Evolutionary conservation across 2,329 filamentous ascomycete species (phyloP).

Genomic region (Trichoderma koningiopsis): DNA sequence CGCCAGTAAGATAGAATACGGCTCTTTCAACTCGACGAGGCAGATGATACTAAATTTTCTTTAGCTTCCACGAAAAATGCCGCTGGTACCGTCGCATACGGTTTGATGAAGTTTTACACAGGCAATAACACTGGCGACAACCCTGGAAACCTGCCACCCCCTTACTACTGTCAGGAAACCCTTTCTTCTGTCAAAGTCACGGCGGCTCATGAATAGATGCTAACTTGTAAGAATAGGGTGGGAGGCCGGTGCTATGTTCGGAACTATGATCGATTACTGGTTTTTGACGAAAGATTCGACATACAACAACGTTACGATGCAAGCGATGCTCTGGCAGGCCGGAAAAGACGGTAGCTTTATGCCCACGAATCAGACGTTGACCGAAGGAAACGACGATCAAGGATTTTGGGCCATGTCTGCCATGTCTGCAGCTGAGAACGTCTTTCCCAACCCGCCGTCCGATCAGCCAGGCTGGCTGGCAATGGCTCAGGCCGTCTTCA

Average conservation of each 20-base stretch:
- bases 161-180: slow-evolving; percentile 61
- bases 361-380: slow-evolving; percentile 65
- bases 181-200: slow-evolving; percentile 29
- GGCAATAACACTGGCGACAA: slow-evolving; percentile 62
- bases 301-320: slow-evolving; percentile 62
- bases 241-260: slow-evolving; percentile 73
- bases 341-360: slow-evolving; percentile 64
- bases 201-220: slow-evolving; percentile 27
- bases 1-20: slow-evolving; percentile 11
- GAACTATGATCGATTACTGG: slow-evolving; percentile 73
- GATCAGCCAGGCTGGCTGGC: slow-evolving; percentile 73
- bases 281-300: slow-evolving; percentile 65
- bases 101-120: slow-evolving; percentile 53
- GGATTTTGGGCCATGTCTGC: slow-evolving; percentile 85
- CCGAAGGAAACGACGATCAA: slow-evolving; percentile 72
- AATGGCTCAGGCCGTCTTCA: slow-evolving; percentile 77
- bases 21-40: background rate
- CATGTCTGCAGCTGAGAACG: slow-evolving; percentile 76
- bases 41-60: background rate
- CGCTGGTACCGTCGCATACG: slow-evolving; percentile 51
- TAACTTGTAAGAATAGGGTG: slow-evolving; percentile 52
- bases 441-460: slow-evolving; percentile 67
- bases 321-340: slow-evolving; percentile 63
- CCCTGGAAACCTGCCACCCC: slow-evolving; percentile 59
- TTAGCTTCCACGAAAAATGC: slow-evolving; percentile 54